A percentile compares a stretch with the other conserved stretches of the same genome.
Conservation (phyloP, 2,329 filamentous ascomycete species). For the Trichophyton rubrum region DNA sequence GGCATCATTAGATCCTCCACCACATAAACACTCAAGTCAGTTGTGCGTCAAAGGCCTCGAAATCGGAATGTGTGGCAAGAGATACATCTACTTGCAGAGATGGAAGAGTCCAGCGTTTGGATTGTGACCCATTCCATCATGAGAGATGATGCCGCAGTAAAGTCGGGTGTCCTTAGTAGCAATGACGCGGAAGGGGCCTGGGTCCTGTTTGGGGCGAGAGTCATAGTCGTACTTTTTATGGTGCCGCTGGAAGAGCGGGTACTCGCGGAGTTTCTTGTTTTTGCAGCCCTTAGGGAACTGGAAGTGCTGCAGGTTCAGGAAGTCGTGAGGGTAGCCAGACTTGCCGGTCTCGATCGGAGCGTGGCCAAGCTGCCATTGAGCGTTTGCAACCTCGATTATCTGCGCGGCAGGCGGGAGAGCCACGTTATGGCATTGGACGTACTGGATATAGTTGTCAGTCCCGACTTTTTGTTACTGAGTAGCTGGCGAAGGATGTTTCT, state of each 20-base stretch:
- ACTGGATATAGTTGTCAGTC: neutral
- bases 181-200: slow-evolving; percentile 4
- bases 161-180: neutral
- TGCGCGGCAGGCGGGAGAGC: neutral
- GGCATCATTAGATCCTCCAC: neutral
- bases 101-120: slow-evolving; percentile 2
- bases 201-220: neutral
- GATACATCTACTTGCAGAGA: neutral
- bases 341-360: neutral
- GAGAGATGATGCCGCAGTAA: slow-evolving; percentile 2
- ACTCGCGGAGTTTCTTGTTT: neutral
- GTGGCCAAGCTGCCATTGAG: neutral
- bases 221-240: neutral
- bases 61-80: neutral
- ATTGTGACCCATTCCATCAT: neutral
- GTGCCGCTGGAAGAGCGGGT: neutral
- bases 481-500: neutral
- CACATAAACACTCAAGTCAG: neutral
- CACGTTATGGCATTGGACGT: neutral
- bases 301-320: neutral
- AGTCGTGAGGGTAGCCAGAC: slow-evolving; percentile 4
- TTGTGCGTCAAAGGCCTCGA: neutral
- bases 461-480: neutral
- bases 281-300: neutral
- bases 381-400: neutral